A percentile compares a stretch with the other conserved stretches of the same genome.
Conservation (phyloP, 139 green algal species). For the Chlamydomonas sphaeroides region DNA sequence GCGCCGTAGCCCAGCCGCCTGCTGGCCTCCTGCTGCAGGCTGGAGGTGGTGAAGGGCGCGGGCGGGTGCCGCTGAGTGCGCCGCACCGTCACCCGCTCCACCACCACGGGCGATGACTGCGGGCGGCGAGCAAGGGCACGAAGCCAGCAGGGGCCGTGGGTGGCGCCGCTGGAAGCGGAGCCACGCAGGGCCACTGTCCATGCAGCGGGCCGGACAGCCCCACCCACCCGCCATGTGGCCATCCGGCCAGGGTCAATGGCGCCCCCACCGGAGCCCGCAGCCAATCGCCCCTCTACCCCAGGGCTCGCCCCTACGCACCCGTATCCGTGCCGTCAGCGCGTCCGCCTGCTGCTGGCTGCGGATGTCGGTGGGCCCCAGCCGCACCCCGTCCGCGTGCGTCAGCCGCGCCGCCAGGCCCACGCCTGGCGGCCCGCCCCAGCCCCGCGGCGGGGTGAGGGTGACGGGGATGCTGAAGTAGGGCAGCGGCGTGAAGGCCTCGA, state of each 20-base stretch:
- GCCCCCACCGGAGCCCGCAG: too few species aligned
- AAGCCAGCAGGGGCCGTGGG: background rate
- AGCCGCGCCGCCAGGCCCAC: constrained; percentile 17
- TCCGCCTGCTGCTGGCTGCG: constrained; percentile 45
- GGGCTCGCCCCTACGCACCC: constrained; percentile 40
- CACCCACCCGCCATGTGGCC: too few species aligned
- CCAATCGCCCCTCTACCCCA: too few species aligned
- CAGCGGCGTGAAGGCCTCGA: constrained; percentile 69
- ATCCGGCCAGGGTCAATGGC: too few species aligned
- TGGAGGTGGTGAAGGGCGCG: constrained; percentile 89
- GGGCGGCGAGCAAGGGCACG: background rate
- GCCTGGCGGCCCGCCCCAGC: background rate
- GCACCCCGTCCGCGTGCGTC: constrained; percentile 55
- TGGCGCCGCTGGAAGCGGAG: too few species aligned
- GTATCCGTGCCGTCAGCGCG: constrained; percentile 42
- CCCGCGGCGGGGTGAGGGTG: background rate
- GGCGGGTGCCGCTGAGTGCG: constrained; percentile 60
- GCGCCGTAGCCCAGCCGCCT: constrained; percentile 75
- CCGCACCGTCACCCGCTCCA: background rate
- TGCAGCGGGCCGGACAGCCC: too few species aligned
- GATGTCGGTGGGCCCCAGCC: constrained; percentile 59
- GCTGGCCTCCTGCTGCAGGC: constrained; percentile 89
- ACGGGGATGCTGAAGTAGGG: constrained; percentile 78
- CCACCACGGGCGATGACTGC: constrained; percentile 39
- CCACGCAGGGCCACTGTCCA: too few species aligned